phyloP scores from a whole-genome alignment of 805 yeast species.

The Groenewaldozyma salmanticensis region DNA sequence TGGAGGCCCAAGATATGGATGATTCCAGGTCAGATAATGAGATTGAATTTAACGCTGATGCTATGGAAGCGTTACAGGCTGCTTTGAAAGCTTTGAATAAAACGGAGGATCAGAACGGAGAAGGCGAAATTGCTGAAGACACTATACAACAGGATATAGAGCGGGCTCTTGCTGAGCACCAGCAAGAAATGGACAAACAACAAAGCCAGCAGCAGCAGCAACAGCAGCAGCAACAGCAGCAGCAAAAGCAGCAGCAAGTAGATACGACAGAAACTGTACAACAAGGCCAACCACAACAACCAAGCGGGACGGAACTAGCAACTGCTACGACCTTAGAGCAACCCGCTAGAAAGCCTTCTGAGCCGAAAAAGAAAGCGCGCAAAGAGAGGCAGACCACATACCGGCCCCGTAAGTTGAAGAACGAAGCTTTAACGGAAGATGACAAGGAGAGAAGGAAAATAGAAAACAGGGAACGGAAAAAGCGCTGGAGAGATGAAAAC shows the following conservation, averaged over 20 bases:
- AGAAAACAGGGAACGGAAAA: conserved; percentile 70
- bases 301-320: not conserved
- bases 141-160: not conserved
- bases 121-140: conserved; percentile 1
- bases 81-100: conserved; percentile 18
- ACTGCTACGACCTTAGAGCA: not conserved
- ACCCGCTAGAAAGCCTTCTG: not conserved
- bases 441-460: conserved; percentile 48
- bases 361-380: not conserved
- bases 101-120: conserved; percentile 3
- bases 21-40: conserved; percentile 4
- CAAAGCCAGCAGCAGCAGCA: not conserved
- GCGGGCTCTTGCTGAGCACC: not conserved
- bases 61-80: conserved; percentile 20
- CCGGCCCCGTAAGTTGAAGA: not conserved
- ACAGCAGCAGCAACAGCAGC: not conserved
- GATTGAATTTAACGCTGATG: conserved; percentile 11
- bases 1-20: conserved; percentile 14
- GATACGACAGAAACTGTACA: no score
- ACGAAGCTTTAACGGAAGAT: conserved; percentile 21
- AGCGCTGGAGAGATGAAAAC: conserved; percentile 76
- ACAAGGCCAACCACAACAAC: no score
- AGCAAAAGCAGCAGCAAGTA: not conserved
- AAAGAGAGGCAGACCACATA: not conserved
- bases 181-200: not conserved